phyloP scores from a whole-genome alignment of 441 rosid genomes.

The Capsella rubella region DNA sequence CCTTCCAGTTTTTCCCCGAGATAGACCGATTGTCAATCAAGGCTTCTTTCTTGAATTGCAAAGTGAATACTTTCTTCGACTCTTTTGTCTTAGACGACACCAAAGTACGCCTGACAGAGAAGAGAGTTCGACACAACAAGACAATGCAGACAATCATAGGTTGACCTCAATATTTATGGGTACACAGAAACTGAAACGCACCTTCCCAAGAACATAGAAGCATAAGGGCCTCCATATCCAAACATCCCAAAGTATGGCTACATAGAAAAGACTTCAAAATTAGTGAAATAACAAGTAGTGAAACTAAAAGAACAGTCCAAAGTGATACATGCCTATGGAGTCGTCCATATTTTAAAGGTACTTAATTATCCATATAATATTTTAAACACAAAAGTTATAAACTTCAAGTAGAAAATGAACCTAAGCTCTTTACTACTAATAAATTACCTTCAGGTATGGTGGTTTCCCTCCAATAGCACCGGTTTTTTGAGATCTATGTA shows the following conservation, averaged over 20 bases:
- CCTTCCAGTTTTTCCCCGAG: constrained; percentile 67
- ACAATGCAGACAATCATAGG: not conserved
- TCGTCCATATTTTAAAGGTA: not conserved
- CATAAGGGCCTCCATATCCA: constrained; percentile 82
- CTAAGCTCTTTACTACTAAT: constrained; percentile 3
- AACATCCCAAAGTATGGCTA: constrained; percentile 90
- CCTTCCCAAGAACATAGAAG: constrained; percentile 84
- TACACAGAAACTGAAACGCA: constrained; percentile 26
- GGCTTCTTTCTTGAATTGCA: constrained; percentile 66
- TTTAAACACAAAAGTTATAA: not conserved
- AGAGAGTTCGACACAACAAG: constrained; percentile 2
- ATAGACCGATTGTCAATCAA: constrained; percentile 48
- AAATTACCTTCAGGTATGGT: constrained; percentile 67
- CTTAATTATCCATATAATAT: constrained; percentile 1
- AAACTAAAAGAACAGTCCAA: constrained; percentile 9
- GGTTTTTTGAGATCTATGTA: constrained; percentile 58
- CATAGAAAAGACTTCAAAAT: constrained; percentile 31
- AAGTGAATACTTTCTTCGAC: constrained; percentile 61
- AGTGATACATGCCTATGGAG: constrained; percentile 1
- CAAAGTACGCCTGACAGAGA: constrained; percentile 54
- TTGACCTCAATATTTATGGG: not conserved
- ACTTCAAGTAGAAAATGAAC: not conserved
- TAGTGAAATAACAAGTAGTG: not conserved
- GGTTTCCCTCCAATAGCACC: constrained; percentile 70
- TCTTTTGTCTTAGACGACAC: constrained; percentile 72